Evolutionary conservation across 1,139 yeast species (phyloP).

Genomic region (Hyphopichia pseudoburtonii): DNA sequence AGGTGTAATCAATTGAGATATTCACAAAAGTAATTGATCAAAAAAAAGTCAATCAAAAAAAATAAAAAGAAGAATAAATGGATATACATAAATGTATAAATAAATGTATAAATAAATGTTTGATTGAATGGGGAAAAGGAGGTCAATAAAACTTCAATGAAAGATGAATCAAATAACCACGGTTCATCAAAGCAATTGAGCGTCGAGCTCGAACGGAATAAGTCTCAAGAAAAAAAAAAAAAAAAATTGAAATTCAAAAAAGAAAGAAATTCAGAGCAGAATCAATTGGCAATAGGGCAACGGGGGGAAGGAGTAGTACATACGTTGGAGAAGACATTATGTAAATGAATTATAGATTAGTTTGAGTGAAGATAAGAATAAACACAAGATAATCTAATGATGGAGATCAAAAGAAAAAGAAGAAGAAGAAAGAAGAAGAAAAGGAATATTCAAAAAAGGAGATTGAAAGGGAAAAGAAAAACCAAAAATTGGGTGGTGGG

Average conservation of each 20-base stretch:
- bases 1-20: too few species aligned
- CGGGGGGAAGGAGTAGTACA: conserved; percentile 17
- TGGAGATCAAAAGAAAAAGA: not conserved
- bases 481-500: not conserved
- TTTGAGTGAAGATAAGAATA: not conserved
- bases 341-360: not conserved
- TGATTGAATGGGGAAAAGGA: too few species aligned
- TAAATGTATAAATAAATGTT: not conserved
- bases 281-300: conserved; percentile 1
- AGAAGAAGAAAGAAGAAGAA: conserved; percentile 1
- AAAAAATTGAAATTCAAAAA: not conserved
- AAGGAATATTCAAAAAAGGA: not conserved
- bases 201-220: conserved; percentile 14
- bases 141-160: too few species aligned
- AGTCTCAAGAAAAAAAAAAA: conserved; percentile 11
- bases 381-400: not conserved
- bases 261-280: not conserved
- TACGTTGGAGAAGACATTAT: conserved; percentile 48
- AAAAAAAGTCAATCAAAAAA: too few species aligned
- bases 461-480: not conserved
- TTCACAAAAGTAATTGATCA: too few species aligned
- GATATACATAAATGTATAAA: too few species aligned
- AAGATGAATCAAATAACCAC: conserved; percentile 2
- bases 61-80: too few species aligned
- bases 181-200: conserved; percentile 11